Conservation (phyloP, 169 alveolate species). For the Cyclospora cayetanensis region DNA sequence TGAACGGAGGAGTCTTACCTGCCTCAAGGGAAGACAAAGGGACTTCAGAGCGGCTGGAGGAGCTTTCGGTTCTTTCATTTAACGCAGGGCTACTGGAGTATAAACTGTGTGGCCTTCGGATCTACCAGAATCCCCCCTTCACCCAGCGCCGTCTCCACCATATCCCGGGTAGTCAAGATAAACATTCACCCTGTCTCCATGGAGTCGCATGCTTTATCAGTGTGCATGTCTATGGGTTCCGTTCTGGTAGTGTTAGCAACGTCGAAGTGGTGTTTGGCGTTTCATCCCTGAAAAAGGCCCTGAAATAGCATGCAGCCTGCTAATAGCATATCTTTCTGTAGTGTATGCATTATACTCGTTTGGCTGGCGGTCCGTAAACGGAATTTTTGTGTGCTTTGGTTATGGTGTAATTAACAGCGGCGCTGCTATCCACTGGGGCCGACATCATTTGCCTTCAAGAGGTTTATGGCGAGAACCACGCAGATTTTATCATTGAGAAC, state of each 20-base stretch:
- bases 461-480: conserved; percentile 86
- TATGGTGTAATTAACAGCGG: conserved; percentile 64
- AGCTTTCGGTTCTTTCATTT: conserved; percentile 84
- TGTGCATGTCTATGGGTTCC: background rate
- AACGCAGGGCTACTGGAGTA: conserved; percentile 91
- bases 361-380: background rate
- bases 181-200: too few relatives aligned
- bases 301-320: background rate
- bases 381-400: background rate
- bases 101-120: conserved; percentile 85
- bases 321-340: background rate
- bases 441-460: conserved; percentile 92
- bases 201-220: background rate
- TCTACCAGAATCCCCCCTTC: conserved; percentile 91
- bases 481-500: conserved; percentile 82
- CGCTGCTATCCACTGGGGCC: conserved; percentile 84
- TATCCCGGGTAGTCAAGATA: conserved; percentile 80
- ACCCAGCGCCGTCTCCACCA: conserved; percentile 85
- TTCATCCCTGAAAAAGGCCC: too few relatives aligned
- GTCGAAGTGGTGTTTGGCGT: too few relatives aligned
- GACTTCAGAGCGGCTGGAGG: conserved; percentile 71
- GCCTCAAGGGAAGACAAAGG: conserved; percentile 8
- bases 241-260: background rate
- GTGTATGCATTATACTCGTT: background rate
- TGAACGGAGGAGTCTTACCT: background rate